phyloP scores from a whole-genome alignment of 345 rosid genomes.

The Jatropha curcas region DNA sequence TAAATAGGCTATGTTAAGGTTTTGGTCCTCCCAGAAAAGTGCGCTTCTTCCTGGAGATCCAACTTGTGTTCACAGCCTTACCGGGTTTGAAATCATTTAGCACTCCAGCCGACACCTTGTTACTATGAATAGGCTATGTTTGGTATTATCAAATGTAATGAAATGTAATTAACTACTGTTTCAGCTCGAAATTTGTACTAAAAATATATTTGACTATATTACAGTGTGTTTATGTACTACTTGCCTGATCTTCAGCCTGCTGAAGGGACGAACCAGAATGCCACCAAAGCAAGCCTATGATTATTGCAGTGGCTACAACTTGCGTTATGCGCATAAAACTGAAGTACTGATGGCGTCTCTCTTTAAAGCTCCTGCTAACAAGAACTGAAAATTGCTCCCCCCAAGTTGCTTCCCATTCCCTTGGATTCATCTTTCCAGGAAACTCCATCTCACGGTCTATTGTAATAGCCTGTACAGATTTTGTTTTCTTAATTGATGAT shows the following conservation, averaged over 20 bases:
- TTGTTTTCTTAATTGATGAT: conserved; percentile 7
- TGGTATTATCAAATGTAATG: too few relatives aligned
- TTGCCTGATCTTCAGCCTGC: conserved; percentile 40
- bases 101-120: too few relatives aligned
- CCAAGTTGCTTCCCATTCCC: conserved; percentile 29
- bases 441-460: conserved; percentile 14
- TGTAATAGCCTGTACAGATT: background rate
- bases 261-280: conserved; percentile 32
- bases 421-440: conserved; percentile 1
- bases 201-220: too few relatives aligned
- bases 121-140: too few relatives aligned
- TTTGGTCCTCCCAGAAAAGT: too few relatives aligned
- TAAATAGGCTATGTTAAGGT: too few relatives aligned
- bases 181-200: too few relatives aligned
- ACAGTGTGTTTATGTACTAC: background rate
- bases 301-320: conserved; percentile 29
- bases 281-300: conserved; percentile 34
- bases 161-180: too few relatives aligned
- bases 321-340: conserved; percentile 29
- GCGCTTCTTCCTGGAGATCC: too few relatives aligned
- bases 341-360: conserved; percentile 34
- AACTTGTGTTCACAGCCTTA: too few relatives aligned
- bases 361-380: conserved; percentile 26
- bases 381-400: conserved; percentile 36
- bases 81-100: too few relatives aligned